A percentile compares a stretch with the other conserved stretches of the same genome.
These are phyloP conservation scores for Phlyctochytrium planicorne DNA, from an alignment of 192 early-diverging fungal genomes.

Conservation along the genomic window DNA sequence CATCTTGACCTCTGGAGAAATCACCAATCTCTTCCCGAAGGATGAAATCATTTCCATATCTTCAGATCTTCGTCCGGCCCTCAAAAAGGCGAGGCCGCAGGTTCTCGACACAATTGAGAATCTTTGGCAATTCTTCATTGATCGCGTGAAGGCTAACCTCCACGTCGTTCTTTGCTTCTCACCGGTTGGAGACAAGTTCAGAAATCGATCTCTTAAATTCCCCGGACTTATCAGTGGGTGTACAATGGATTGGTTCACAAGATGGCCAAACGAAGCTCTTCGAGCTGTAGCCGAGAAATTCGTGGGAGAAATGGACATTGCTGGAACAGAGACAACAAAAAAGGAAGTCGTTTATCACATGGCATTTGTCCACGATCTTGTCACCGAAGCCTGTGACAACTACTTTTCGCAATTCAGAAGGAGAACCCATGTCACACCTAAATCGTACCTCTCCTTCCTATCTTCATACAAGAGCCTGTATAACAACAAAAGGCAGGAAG, in stretches of 20 bases:
- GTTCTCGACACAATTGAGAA: constrained; percentile 65
- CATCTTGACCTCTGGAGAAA: constrained; percentile 66
- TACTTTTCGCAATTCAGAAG: constrained; percentile 64
- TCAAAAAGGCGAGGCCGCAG: constrained; percentile 59
- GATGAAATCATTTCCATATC: constrained; percentile 61
- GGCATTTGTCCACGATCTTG: constrained; percentile 63
- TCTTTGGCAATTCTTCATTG: constrained; percentile 69
- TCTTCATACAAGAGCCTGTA: constrained; percentile 57
- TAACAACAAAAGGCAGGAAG: constrained; percentile 48
- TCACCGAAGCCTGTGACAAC: constrained; percentile 59
- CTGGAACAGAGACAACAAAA: constrained; percentile 50
- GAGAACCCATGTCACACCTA: constrained; percentile 63
- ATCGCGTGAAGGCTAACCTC: constrained; percentile 63
- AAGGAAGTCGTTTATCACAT: constrained; percentile 63
- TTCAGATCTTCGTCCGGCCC: constrained; percentile 51
- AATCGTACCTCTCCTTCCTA: constrained; percentile 64
- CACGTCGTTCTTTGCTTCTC: constrained; percentile 69
- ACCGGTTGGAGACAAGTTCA: constrained; percentile 65
- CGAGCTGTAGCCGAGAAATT: constrained; percentile 62
- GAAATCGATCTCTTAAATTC: constrained; percentile 65
- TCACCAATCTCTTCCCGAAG: constrained; percentile 64
- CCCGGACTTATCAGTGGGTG: constrained; percentile 63
- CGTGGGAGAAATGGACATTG: constrained; percentile 57
- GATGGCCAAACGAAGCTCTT: constrained; percentile 59
- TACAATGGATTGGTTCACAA: constrained; percentile 67